Conservation (phyloP, 257 asterid species). For the Nicotiana obtusifolia region DNA sequence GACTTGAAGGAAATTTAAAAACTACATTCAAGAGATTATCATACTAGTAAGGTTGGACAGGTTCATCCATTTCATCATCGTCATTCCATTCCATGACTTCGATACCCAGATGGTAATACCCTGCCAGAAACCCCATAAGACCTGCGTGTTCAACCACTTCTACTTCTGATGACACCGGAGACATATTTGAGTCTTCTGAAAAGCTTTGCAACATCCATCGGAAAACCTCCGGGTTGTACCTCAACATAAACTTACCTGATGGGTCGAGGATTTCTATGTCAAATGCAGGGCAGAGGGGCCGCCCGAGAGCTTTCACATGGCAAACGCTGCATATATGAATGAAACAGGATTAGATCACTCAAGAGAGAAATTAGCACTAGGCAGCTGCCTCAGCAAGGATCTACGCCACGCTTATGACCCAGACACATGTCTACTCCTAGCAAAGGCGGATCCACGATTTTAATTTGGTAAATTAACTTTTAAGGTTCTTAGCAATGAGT, state of each 20-base stretch:
- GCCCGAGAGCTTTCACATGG: constrained; percentile 57
- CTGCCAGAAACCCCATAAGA: constrained; percentile 36
- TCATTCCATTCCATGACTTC: constrained; percentile 11
- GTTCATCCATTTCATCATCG: constrained; percentile 7
- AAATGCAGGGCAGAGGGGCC: constrained; percentile 64
- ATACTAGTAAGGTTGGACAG: background rate
- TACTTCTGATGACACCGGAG: background rate
- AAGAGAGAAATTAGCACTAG: background rate
- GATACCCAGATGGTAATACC: constrained; percentile 26
- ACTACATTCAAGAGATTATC: background rate
- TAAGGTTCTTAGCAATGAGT: no score
- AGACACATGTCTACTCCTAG: background rate
- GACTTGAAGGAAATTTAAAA: background rate
- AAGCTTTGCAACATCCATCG: constrained; percentile 28
- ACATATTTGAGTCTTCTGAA: constrained; percentile 19
- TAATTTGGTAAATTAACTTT: no score
- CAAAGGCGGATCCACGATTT: no score
- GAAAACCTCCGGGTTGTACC: constrained; percentile 36
- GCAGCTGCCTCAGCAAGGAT: background rate
- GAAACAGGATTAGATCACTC: background rate
- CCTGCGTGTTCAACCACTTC: constrained; percentile 14
- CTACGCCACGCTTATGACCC: background rate
- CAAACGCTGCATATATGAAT: constrained; percentile 46
- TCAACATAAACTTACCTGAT: constrained; percentile 38
- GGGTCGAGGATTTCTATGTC: constrained; percentile 37